Evolutionary conservation across 2,329 filamentous ascomycete genomes (phyloP), one percentile per base, ranked within the genome.

Genomic region (Biscogniauxia mediterranea): DNA sequence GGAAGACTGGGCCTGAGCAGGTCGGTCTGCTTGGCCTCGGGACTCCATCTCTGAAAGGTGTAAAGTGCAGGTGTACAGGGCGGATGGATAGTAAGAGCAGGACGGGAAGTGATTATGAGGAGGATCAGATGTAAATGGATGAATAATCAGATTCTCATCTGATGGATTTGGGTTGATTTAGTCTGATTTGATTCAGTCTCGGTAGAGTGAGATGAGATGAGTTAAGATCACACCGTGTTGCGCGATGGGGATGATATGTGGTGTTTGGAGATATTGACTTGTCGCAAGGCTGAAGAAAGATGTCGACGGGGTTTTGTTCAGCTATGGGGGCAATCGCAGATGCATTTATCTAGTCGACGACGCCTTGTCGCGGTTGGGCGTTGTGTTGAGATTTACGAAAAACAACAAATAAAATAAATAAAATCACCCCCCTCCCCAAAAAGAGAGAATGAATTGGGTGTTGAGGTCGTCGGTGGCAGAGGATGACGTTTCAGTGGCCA

Each of bases 21-120:
- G 15, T 32, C 15, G 6, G 2, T 23, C 52, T 28, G 52, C 28
- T 60, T 65, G 61, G 38, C 63, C 59, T 62, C 61, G 65, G 42
- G 61, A 56, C 56, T 66, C 63, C 65, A 67, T 67, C 7, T 60
- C 25, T 25, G 28, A 32, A 6, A 32, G 7, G 28, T 32, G 28
- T 32, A 9, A 9, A 32, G 2, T 8, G 26, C 8, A 28, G 26
- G 26, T 32, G 28, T 5, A 23, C 23, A 5, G 23, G 23, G 5
- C 5, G 23, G 23, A 23, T 23, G 23, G 23, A 23, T 3, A 3
- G 23, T 23, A 23, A 23, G 23, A 23, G 23, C 23, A 23, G 23
- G 23, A 23, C 5, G 23, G 23, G 2, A 23, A 23, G 23, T 23
- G 5, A 23, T 23, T 23, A 23, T 23, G 23, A 23, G 2, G 11